Evolutionary conservation across 2,329 filamentous ascomycete genomes (phyloP), one percentile per base, ranked within the genome.

Genomic region (Apiospora hydei): DNA sequence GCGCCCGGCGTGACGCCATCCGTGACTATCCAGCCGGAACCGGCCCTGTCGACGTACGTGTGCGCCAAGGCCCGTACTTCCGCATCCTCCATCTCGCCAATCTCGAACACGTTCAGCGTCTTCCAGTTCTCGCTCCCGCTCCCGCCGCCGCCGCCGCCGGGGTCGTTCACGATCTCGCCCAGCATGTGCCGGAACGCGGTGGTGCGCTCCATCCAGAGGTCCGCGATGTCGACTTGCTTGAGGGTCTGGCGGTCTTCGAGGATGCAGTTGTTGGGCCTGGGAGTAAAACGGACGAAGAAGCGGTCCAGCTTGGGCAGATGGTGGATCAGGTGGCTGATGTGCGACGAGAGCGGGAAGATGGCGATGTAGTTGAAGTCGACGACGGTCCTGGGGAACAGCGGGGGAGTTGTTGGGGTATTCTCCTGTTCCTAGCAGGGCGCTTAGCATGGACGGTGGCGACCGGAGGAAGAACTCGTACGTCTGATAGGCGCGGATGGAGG

Each of bases 391-490:
- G 83, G 82, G 11, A 88, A 76, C 18, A 83, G 78, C 3, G 81
- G 76, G 76, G 43, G 76, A 72, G 74, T 84, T 76, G 73, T 85
- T 82, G 73, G 78, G 77, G 73, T 76, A 79, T 75, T 84, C 82
- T 46, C 83, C 80, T 67, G 80, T 76, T 24, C 85, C 85, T 24
- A 88, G 78, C 7, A 90, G 81, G 16, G 86, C 84, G 30, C 85
- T 84, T 1, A 93, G 82, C 71, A 93, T 85, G 18, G 90, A 90
- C 0, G 90, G 91, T 8, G 92, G 87, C 1, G 86, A 84, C 64
- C 90, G 89, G 47, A 91, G 84, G 77, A 92, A 93, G 81, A 91
- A 94, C 76, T 94, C 91, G 79, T 94, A 92, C 4, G 89, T 90
- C 67, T 88, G 87, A 81, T 94, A 95, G 7, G 90, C 91, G 72